Evolutionary conservation across 768 basidiomycete species (phyloP), one percentile per base, ranked within the genome.

Genomic region (Serpula lacrymans): DNA sequence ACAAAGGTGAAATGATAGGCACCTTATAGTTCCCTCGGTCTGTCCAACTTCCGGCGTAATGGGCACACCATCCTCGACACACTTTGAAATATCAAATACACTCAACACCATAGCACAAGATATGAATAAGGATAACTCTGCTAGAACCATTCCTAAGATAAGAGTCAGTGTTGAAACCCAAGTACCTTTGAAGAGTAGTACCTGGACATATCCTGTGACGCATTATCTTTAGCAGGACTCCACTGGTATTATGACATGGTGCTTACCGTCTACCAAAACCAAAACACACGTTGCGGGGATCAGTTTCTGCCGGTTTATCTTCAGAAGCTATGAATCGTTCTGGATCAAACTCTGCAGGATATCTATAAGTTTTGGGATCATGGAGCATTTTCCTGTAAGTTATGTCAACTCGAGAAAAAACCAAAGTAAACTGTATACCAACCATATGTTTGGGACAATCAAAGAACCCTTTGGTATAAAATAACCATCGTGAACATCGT

Each of bases 211-310:
- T 34, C 46, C 37, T 16, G n/a, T 11, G 28, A 30, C 37, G 17
- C 22, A 30, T 7, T 17, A 29, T 17, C 38, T 23, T 61, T 72
- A 74, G 74, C 58, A 75, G 74, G 45, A 74, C 75, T 35, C 75
- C 31, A 29, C 14, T 9, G 13, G 20, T 4, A 3, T 23, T 4
- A n/a, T 75, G 23, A 34, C n/a, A 25, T 13, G 31, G 17, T 21
- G 60, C 71, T 45, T 44, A 72, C 2, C 72, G 67, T 14, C 75
- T 67, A 13, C 72, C 74, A 37, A 62, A 76, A 1, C 75, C 75
- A 45, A 77, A 77, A 42, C 63, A 68, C 1, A 65, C 39, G 1
- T 53, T 59, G 6, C 68, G 61, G 1, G 74, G 74, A 43, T 75
- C 69, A 1, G 52, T 52, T 47, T 71, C 66, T 1, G 63, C 58